Base-by-base conservation (phyloP, 2,329 filamentous ascomycete genomes). In the Mollisiaceae sp. region DNA sequence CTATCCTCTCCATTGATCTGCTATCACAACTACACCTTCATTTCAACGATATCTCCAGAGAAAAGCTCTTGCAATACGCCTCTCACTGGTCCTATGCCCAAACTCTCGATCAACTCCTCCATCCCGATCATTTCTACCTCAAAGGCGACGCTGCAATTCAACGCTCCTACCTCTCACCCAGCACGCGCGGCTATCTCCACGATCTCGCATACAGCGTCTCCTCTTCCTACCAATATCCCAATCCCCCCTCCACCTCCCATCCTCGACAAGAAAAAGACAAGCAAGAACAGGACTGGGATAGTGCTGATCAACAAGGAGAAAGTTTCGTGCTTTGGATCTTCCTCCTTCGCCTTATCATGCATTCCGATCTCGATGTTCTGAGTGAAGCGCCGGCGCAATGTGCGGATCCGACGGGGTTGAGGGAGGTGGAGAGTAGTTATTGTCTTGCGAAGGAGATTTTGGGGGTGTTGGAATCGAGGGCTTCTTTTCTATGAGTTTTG, bases 401-500 rank as follows among this genome's bases (percentile, higher is more conserved):
- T 14, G 50, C 11, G 14, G 50, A 54, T 32, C 50, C 50, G 22
- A 54, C 50, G 12, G 50, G 50, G 4, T 32, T 54, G 50, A 54
- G n/a, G 24, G 50, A 54, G 50, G 50, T 54, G 22, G 50, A 54
- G 24, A 54, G 24, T 32, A 54, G 50, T 27, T 54, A 54, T 35
- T 6, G 6, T 14, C 11, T 54, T 54, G 50, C 22, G 5, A 8
- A 18, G 15, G 50, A 54, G 14, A 35, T 54, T 32, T n/a, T 54
- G 11, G 15, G 8, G 24, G 50, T 32, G 4, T 54, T 54, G 50
- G 50, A 54, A 24, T 18, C 15, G 50, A 27, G 11, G 45, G n/a
- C 20, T 22, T 50, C 8, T 54, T 8, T 15, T 54, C 32, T 12
- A 4, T 14, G 4, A 32, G 2, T 27, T 52, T 12, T 52, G 43